Conservation (phyloP, 148 eudicot species). For the Camellia lanceoleosa region DNA sequence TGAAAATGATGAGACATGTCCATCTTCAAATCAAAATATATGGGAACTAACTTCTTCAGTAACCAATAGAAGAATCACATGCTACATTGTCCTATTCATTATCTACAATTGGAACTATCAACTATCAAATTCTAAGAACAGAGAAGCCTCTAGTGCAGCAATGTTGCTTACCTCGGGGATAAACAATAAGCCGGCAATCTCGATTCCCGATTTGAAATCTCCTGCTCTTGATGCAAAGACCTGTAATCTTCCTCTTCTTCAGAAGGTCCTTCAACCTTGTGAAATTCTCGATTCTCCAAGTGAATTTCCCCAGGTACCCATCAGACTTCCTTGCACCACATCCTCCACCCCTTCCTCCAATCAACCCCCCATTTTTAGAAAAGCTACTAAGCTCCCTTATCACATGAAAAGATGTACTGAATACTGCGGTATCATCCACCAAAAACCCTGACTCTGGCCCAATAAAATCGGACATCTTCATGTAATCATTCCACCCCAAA, state of each 20-base stretch:
- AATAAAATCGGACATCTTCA: constrained; percentile 87
- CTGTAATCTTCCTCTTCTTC: constrained; percentile 97
- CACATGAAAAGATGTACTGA: constrained; percentile 93
- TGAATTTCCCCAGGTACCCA: constrained; percentile 85
- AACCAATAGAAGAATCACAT: not conserved
- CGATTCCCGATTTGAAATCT: constrained; percentile 97
- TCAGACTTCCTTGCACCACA: constrained; percentile 71
- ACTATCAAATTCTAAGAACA: not conserved
- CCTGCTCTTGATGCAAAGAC: constrained; percentile 97
- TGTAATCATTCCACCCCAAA: constrained; percentile 99
- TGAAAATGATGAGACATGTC: constrained; percentile 7
- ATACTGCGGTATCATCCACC: constrained; percentile 84
- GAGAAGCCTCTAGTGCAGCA: constrained; percentile 8
- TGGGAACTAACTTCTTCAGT: not conserved
- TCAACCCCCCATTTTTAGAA: constrained; percentile 61
- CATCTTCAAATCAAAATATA: constrained; percentile 9
- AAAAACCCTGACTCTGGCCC: constrained; percentile 70
- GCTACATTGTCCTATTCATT: not conserved
- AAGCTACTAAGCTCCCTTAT: constrained; percentile 84
- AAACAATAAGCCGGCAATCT: constrained; percentile 95
- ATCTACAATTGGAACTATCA: not conserved
- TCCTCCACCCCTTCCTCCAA: constrained; percentile 52
- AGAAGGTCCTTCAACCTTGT: constrained; percentile 89
- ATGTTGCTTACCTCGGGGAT: constrained; percentile 81
- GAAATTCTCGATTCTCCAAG: constrained; percentile 95